These are phyloP conservation scores for Ophiostoma sp. DNA, from an alignment of 2,329 filamentous ascomycete genomes.

Conservation along the genomic window DNA sequence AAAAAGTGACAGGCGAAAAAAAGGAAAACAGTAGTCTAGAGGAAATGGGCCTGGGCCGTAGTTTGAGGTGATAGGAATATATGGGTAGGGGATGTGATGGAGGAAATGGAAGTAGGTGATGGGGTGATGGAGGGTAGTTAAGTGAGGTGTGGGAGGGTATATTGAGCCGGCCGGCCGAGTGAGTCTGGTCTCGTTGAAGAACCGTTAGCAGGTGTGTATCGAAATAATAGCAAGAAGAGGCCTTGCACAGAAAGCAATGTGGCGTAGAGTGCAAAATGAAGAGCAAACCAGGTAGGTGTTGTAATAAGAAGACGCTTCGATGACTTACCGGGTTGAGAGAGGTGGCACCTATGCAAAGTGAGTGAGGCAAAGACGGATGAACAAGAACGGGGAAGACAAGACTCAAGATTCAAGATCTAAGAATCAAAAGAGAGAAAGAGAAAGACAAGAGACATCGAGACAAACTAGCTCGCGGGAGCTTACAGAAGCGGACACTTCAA, in stretches of 20 bases:
- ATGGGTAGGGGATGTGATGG: conserved; percentile 10
- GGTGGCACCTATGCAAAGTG: neutral
- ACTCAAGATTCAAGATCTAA: neutral
- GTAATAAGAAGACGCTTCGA: neutral
- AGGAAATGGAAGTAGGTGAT: conserved; percentile 1
- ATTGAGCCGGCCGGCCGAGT: conserved; percentile 15
- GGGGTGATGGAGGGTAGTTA: conserved; percentile 15
- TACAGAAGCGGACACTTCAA: neutral
- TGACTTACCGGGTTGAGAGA: neutral
- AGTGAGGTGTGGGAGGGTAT: conserved; percentile 14
- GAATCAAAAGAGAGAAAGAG: conserved; percentile 15
- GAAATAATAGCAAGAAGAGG: neutral
- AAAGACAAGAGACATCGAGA: neutral
- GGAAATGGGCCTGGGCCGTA: neutral
- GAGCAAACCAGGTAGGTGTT: neutral
- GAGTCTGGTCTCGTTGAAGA: conserved; percentile 15
- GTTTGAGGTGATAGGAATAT: conserved; percentile 3
- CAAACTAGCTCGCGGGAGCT: neutral
- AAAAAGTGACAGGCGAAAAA: conserved; percentile 5
- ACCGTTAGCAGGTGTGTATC: conserved; percentile 2
- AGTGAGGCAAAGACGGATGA: neutral
- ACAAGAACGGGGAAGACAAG: neutral
- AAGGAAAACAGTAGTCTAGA: neutral
- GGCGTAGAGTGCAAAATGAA: neutral
- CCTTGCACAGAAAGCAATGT: neutral